Evolutionary conservation across 1,139 yeast genomes (phyloP), one percentile per base, ranked within the genome.

Genomic region (Diutina sp.): DNA sequence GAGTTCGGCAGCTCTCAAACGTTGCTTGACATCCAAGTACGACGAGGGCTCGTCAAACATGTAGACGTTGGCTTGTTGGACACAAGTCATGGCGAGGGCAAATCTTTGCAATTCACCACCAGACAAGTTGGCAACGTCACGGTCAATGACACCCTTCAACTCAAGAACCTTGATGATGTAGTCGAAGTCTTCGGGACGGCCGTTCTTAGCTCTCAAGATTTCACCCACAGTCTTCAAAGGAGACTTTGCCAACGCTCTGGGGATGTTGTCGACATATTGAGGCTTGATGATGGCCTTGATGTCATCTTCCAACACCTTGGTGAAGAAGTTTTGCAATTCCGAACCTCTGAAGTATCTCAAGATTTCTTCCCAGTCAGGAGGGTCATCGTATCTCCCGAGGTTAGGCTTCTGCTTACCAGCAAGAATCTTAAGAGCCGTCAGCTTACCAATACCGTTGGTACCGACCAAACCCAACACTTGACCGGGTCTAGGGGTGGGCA

Each of bases 21-120:
- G 93, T 76, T 93, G 99, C 75, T 93, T 93, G 62, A 93, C 98
- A 80, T 93, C 99, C 72, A 93, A 78, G 74, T 93, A 93, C 14
- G 99, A 93, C 32, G 98, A 91, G 56, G 99, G 99, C 77, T 93
- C 99, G 76, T 93, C 99, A 72, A 93, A 93, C 99, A 93, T 93
- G 74, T 93, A 93, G 55, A 93, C 98, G 66, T 90, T 89, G 58
- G 98, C 98, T 46, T 77, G 78, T 74, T 93, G 98, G 55, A 91
- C 91, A 78, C 97, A 90, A 21, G 98, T 88, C 90, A 93, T 85
- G 65, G 95, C 99, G 69, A 93, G 86, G 55, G 99, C 98, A 70
- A 93, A 93, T 77, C 99, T 86, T 77, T 93, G 99, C 70, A 93
- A 80, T 74, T 93, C 99, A 71, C 99, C 99, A 84, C 99, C 99